These are phyloP conservation scores for Cairneyella variabilis DNA, from an alignment of 495 filamentous ascomycete species.

Conservation along the genomic window DNA sequence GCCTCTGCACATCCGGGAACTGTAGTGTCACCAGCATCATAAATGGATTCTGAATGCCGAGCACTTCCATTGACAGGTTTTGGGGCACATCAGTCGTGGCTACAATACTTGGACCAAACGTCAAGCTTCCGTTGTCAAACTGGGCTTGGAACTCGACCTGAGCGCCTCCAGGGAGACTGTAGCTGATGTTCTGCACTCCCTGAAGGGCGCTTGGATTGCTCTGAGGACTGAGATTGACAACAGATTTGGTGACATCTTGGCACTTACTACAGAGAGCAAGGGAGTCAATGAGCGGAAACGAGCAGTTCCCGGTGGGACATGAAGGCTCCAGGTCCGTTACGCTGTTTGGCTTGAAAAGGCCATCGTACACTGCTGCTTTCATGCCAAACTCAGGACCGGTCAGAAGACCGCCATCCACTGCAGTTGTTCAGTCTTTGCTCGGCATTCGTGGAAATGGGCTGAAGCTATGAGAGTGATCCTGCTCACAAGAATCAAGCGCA, in stretches of 20 bases:
- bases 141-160: background rate
- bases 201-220: background rate
- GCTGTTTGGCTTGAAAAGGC: background rate
- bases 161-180: background rate
- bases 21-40: background rate
- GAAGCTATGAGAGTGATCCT: background rate
- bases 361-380: background rate
- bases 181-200: background rate
- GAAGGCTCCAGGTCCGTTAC: background rate
- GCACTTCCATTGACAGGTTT: background rate
- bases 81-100: background rate
- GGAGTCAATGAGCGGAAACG: background rate
- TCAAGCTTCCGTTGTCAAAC: background rate
- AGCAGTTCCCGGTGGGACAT: conserved; percentile 1
- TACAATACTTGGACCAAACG: background rate
- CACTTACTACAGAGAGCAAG: conserved; percentile 6
- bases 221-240: background rate
- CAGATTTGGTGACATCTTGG: background rate
- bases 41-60: background rate
- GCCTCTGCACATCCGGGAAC: background rate
- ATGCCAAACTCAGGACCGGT: background rate
- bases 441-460: background rate
- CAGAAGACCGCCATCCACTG: background rate
- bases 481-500: background rate
- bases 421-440: background rate